Conservation (phyloP, 768 basidiomycete genomes). For the Candolleomyces aberdarensis region DNA sequence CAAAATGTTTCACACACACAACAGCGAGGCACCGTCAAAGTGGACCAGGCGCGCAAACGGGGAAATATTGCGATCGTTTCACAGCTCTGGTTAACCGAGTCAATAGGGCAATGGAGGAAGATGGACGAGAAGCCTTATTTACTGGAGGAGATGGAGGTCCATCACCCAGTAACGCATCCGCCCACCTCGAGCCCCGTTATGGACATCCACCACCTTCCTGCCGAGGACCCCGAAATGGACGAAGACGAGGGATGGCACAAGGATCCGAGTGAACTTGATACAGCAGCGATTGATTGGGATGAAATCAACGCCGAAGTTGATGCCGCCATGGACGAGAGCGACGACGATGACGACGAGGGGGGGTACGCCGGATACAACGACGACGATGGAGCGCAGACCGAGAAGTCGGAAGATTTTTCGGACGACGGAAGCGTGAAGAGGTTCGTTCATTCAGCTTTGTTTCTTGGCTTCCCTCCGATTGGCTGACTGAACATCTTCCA, state of each 20-base stretch:
- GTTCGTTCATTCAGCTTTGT: conserved; percentile 15
- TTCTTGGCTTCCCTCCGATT: not conserved
- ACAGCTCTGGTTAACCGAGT: conserved; percentile 87
- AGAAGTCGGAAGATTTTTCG: conserved; percentile 3
- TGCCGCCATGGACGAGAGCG: conserved; percentile 80
- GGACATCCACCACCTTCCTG: conserved; percentile 38
- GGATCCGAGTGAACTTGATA: conserved; percentile 37
- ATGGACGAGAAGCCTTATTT: conserved; percentile 79
- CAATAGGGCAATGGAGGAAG: conserved; percentile 81
- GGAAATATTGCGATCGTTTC: conserved; percentile 82
- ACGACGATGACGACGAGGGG: conserved; percentile 53
- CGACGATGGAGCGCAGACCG: conserved; percentile 37
- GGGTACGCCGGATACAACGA: conserved; percentile 54
- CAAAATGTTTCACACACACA: not conserved
- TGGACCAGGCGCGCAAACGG: conserved; percentile 75
- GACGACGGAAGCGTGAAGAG: conserved; percentile 13
- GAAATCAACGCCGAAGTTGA: conserved; percentile 86
- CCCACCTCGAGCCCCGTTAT: conserved; percentile 3
- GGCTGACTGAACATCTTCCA: not conserved
- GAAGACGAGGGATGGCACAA: conserved; percentile 41
- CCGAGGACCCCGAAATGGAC: conserved; percentile 67
- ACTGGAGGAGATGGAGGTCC: conserved; percentile 51
- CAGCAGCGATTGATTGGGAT: conserved; percentile 73
- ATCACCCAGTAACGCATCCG: conserved; percentile 19
- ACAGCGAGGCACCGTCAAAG: conserved; percentile 89